Percentiles rank a stretch among this genome's conserved stretches.
These are phyloP conservation scores for Aciculoconidium aculeatum DNA, from an alignment of 805 yeast genomes.

Conservation along the genomic window DNA sequence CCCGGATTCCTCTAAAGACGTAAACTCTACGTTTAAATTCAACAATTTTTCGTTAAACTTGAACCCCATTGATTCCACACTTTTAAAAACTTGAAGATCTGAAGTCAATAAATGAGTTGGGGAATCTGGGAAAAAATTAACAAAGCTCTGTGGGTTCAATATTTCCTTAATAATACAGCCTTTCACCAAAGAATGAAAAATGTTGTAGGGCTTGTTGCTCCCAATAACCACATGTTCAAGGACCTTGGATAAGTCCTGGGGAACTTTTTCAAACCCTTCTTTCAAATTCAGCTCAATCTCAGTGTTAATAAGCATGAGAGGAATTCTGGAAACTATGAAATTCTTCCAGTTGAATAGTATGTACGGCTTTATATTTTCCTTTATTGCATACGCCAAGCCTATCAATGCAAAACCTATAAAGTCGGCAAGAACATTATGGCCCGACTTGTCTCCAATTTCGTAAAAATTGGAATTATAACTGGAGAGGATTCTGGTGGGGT, in stretches of 20 bases:
- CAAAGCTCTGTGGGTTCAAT: constrained; percentile 20
- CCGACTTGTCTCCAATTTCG: no score
- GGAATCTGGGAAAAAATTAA: constrained; percentile 19
- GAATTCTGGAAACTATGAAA: constrained; percentile 26
- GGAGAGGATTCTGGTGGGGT: no score
- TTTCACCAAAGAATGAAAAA: constrained; percentile 24
- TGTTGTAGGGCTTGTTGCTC: constrained; percentile 13
- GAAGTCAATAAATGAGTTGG: constrained; percentile 3
- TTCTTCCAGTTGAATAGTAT: constrained; percentile 30
- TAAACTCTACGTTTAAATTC: constrained; percentile 32
- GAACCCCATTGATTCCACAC: no score
- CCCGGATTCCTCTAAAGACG: constrained; percentile 36
- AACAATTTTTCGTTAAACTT: constrained; percentile 27
- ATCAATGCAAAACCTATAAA: constrained; percentile 17
- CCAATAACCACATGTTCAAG: constrained; percentile 6
- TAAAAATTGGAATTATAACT: no score
- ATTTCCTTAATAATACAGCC: constrained; percentile 26
- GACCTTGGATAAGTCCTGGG: neutral
- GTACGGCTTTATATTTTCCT: constrained; percentile 17
- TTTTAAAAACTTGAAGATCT: no score
- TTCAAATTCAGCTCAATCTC: no score
- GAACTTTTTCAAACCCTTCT: no score
- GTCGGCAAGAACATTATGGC: constrained; percentile 8
- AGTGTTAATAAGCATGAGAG: constrained; percentile 17
- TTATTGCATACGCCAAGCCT: constrained; percentile 14